Base-by-base conservation (phyloP, 345 rosid genomes). In the Gossypium longicalyx region DNA sequence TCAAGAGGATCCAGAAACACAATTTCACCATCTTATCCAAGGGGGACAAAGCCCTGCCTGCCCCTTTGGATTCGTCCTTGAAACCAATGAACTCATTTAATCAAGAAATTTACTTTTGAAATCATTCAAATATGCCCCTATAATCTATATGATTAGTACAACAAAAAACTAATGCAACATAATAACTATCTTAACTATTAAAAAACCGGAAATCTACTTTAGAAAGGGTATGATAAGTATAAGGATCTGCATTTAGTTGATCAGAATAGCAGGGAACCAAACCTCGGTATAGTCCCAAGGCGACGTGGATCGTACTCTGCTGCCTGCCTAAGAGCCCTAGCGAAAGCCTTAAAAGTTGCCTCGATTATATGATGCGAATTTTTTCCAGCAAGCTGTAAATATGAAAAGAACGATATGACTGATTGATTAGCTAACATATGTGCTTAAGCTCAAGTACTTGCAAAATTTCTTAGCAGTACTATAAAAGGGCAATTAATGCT, bases 331-430 rank as follows among this genome's bases (percentile, higher is more conserved):
- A 95, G 90, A 77, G 99, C 99, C 81, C 98, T 95, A 38, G 97
- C 94, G 79, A 93, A 95, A 66, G 98, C 97, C 84, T 95, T 95
- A 81, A 95, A 95, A 17, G 97, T 93, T 68, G 99, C 99, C 86
- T 93, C 98, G 56, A 90, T 88, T 54, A 93, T 91, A 77, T 93
- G 99, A 80, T 95, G 99, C 67, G 98, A 91, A 78, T 93, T 93
- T 77, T 72, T 89, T 63, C 98, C 98, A 65, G 93, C 93, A 81
- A 91, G 97, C 99, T 95, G 88, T 65, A 38, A 27, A 67, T 43
- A 29, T 25, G 38, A 29, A 76, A 58, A 29, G 5, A 3, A 38
- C 19, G 13, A 48, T 44, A 27, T 17, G 2, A 22, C 57, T 41
- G 70, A 34, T 44, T 45, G 44, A 27, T 22, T 60, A 75, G 47